These are phyloP conservation scores for Phoma herbarum DNA, from an alignment of 2,329 filamentous ascomycete species.

Conservation along the genomic window DNA sequence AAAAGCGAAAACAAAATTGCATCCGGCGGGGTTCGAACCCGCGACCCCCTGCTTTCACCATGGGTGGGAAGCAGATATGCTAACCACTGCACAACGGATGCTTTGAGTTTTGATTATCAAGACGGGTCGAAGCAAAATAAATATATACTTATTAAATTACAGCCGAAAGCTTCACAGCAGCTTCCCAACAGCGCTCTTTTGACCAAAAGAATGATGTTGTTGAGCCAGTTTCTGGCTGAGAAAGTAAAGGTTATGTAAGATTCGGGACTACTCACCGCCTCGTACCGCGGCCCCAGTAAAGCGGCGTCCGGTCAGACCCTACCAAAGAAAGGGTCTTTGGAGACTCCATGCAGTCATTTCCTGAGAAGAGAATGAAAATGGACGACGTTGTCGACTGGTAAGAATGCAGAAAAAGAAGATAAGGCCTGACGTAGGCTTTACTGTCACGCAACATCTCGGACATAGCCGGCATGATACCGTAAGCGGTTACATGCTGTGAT, in stretches of 20 bases:
- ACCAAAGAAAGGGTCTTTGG: background rate
- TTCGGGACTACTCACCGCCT: background rate
- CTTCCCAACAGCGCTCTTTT: too few relatives aligned
- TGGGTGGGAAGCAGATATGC: slow-evolving; percentile 51
- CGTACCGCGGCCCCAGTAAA: background rate
- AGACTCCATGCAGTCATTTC: background rate
- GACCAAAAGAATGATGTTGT: too few relatives aligned
- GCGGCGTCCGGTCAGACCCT: background rate
- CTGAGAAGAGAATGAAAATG: background rate
- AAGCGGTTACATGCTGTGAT: background rate
- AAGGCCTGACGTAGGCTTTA: background rate
- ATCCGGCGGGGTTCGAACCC: slow-evolving; percentile 41
- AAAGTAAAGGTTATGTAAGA: background rate
- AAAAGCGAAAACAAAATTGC: slow-evolving; percentile 15
- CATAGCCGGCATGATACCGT: background rate
- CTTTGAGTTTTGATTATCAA: slow-evolving; percentile 12
- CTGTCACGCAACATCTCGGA: background rate
- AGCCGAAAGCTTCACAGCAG: too few relatives aligned
- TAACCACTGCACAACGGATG: slow-evolving; percentile 52
- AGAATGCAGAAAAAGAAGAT: background rate
- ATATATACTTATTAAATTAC: background rate
- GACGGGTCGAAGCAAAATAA: fast-evolving
- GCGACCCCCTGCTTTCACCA: slow-evolving; percentile 35
- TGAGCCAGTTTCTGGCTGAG: background rate
- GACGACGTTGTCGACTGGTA: too few relatives aligned